Base-by-base conservation (phyloP, 75 land plant genomes). In the Sequoiadendron giganteum region DNA sequence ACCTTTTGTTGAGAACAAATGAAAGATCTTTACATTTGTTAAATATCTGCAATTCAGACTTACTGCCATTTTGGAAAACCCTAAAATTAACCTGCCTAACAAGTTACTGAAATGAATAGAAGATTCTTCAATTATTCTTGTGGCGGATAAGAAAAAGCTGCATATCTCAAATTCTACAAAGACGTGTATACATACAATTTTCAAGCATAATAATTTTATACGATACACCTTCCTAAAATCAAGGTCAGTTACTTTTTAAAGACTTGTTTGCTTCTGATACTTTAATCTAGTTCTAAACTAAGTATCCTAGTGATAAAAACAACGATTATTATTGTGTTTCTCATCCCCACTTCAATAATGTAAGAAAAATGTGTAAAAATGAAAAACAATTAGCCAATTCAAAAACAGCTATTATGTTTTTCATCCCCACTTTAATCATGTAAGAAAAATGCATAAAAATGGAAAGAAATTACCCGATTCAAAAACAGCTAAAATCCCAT, bases 401-500 rank as follows among this genome's bases (percentile, higher is more conserved):
- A 36, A 36, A 36, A 36, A 36, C 38, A 36, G 38, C 38, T 38
- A 21, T 77, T 38, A 43, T 16, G 21, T 81, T 48, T 40, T 49
- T 43, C 47, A 80, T 42, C 42, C 47, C 28, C 45, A 43, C 42
- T 80, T 80, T 10, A 10, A 0, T 80, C 25, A 25, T 38, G 83
- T 45, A 82, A 75, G 49, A 43, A 28, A 47, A 43, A 28, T 48
- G 28, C 21, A 34, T 72, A 28, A 72, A 70, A 39, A 36, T 61
- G 54, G 5, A 42, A 52, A 52, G 0, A 52, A 52, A 76, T 55
- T 89, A 98, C 99, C 99, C 91, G 93, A 88, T 87, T 96, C 94
- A 61, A 97, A 55, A 45, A 93, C 92, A 82, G 95, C 95, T 30
- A 98, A 93, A 25, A 98, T 91, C 49, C 99, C 99, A 93, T 97